phyloP scores from a whole-genome alignment of 805 yeast species.

The Lipomyces kockii region DNA sequence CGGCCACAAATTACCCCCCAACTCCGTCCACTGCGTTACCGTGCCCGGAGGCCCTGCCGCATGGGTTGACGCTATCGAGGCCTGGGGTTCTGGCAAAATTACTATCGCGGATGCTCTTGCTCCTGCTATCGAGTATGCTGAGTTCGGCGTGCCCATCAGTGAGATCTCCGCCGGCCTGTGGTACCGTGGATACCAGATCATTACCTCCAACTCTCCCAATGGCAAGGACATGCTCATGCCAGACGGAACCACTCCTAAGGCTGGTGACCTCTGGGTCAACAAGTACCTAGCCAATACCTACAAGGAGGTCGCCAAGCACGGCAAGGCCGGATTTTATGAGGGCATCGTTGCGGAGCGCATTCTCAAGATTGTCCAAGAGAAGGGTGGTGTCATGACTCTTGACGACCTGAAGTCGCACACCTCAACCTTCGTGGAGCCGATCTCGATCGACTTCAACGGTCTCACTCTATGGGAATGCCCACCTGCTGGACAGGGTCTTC shows the following conservation, averaged over 20 bases:
- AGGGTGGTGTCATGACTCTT: constrained; percentile 61
- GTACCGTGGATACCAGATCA: constrained; percentile 52
- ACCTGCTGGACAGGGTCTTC: constrained; percentile 82
- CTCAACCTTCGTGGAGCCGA: constrained; percentile 69
- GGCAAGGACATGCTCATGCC: constrained; percentile 46
- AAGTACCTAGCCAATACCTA: constrained; percentile 58
- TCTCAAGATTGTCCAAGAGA: constrained; percentile 54
- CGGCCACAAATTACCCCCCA: constrained; percentile 55
- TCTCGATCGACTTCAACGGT: constrained; percentile 57
- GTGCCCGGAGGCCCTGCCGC: constrained; percentile 85
- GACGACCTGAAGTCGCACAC: constrained; percentile 64
- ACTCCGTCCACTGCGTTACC: constrained; percentile 63
- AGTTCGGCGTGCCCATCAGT: constrained; percentile 67
- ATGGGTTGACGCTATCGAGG: constrained; percentile 70
- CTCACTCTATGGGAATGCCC: constrained; percentile 77
- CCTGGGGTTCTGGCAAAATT: constrained; percentile 76
- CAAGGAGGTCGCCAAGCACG: constrained; percentile 56
- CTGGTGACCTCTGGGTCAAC: constrained; percentile 64
- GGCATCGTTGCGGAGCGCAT: constrained; percentile 74
- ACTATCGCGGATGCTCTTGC: constrained; percentile 60
- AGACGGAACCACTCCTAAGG: constrained; percentile 54
- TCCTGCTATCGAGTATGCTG: constrained; percentile 73
- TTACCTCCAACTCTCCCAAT: constrained; percentile 44
- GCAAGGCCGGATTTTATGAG: constrained; percentile 69
- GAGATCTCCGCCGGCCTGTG: constrained; percentile 61